Conservation (phyloP, 331 rosid species). For the Quercus phellos region DNA sequence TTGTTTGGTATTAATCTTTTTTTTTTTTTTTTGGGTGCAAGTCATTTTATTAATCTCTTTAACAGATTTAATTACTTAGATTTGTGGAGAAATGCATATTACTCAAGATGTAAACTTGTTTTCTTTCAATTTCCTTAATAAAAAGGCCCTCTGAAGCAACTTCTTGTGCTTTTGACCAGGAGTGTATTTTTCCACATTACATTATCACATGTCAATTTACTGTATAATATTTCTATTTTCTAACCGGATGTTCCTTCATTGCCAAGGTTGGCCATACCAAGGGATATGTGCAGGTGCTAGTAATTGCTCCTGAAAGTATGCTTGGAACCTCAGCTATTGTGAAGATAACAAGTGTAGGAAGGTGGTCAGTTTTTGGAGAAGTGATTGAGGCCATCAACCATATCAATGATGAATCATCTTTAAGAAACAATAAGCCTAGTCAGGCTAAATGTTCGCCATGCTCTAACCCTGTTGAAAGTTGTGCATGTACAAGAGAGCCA, state of each 20-base stretch:
- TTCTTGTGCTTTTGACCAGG: not conserved
- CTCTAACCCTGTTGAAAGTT: conserved; percentile 20
- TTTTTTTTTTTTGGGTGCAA: no score
- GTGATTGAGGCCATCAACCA: conserved; percentile 54
- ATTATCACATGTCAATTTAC: not conserved
- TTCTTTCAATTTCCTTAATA: not conserved
- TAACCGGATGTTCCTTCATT: conserved; percentile 21
- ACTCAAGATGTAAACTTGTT: not conserved
- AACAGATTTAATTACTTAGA: not conserved
- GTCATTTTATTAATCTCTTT: not conserved
- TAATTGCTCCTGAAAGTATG: conserved; percentile 58
- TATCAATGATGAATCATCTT: conserved; percentile 17
- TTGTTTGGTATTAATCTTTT: no score
- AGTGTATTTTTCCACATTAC: not conserved
- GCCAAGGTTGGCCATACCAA: conserved; percentile 90
- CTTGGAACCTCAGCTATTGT: conserved; percentile 81
- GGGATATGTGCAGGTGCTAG: conserved; percentile 89
- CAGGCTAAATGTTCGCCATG: conserved; percentile 34
- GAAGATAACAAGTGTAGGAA: conserved; percentile 74
- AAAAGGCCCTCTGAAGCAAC: conserved; percentile 10
- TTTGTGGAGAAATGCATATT: not conserved
- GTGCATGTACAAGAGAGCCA: conserved; percentile 30
- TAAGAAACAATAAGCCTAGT: conserved; percentile 20
- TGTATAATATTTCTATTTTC: conserved; percentile 3
- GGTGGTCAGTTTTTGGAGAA: conserved; percentile 94